phyloP scores from a whole-genome alignment of 2,329 filamentous ascomycete genomes.

The Fusarium palustre region DNA sequence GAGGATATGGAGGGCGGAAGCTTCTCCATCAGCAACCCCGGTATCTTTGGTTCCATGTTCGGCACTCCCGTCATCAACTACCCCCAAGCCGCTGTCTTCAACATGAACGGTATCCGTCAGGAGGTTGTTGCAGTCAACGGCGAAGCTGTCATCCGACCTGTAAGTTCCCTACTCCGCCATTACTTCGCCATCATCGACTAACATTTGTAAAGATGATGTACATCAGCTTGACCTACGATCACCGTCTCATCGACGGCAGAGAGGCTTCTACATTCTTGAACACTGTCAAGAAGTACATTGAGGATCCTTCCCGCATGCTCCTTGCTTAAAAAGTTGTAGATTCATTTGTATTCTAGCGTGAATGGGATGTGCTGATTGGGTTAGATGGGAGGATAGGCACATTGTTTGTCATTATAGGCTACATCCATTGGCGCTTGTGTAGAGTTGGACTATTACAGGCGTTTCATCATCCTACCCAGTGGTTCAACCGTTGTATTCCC shows the following conservation, averaged over 20 bases:
- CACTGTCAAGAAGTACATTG: conserved; percentile 49
- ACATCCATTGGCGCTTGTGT: conserved; percentile 32
- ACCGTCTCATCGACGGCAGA: conserved; percentile 67
- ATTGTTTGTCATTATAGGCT: conserved; percentile 8
- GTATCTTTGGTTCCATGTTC: conserved; percentile 70
- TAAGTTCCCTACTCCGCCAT: conserved; percentile 34
- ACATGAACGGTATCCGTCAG: conserved; percentile 68
- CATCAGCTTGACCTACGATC: conserved; percentile 65
- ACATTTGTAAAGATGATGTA: conserved; percentile 56
- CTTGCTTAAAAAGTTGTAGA: conserved; percentile 57
- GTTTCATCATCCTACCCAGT: conserved; percentile 1
- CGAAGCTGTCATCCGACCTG: conserved; percentile 55
- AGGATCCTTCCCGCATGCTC: conserved; percentile 59
- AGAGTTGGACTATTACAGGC: conserved; percentile 22
- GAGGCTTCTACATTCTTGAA: conserved; percentile 70
- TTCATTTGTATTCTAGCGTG: conserved; percentile 36
- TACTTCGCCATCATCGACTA: not conserved
- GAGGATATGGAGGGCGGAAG: conserved; percentile 82
- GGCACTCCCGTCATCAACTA: conserved; percentile 80
- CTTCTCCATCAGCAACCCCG: conserved; percentile 84
- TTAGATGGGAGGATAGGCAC: conserved; percentile 10
- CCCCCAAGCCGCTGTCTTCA: conserved; percentile 73
- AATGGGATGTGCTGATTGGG: not conserved
- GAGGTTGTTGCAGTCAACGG: conserved; percentile 69
- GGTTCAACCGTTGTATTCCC: not conserved